Evolutionary conservation across 495 filamentous ascomycete genomes (phyloP).

Genomic region (Penicillium bialowiezense): DNA sequence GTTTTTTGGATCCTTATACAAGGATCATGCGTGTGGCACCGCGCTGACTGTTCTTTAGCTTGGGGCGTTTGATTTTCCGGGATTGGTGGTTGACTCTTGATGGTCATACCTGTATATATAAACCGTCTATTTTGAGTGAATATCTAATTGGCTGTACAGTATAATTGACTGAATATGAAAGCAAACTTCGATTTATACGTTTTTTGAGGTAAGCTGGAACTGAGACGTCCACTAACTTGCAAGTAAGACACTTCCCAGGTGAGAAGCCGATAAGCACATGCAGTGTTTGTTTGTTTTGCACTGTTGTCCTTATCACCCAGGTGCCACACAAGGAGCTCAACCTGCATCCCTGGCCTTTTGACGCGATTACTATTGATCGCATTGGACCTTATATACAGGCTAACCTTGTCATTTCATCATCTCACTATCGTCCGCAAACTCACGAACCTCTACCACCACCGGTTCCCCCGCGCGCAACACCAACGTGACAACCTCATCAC

Average conservation of each 20-base stretch:
- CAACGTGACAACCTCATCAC: not conserved
- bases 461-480: not conserved
- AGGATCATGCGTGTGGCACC: slow-evolving; percentile 11
- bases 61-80: not conserved
- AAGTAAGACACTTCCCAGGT: no score
- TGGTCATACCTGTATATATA: slow-evolving; percentile 24
- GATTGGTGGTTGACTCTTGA: slow-evolving; percentile 3
- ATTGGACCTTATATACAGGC: not conserved
- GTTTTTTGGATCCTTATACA: slow-evolving; percentile 4
- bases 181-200: not conserved
- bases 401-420: not conserved
- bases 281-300: slow-evolving; percentile 26
- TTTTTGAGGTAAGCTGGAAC: no score
- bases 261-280: not conserved
- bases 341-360: not conserved
- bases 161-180: not conserved
- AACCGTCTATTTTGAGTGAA: slow-evolving; percentile 14
- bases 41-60: slow-evolving; percentile 6
- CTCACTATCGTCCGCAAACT: not conserved
- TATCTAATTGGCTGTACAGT: slow-evolving; percentile 25
- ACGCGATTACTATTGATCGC: no score
- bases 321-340: not conserved
- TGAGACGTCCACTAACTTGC: no score
- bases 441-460: not conserved
- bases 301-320: slow-evolving; percentile 3